Evolutionary conservation across 148 eudicot genomes (phyloP).

Genomic region (Heliamphora exappendiculata): DNA sequence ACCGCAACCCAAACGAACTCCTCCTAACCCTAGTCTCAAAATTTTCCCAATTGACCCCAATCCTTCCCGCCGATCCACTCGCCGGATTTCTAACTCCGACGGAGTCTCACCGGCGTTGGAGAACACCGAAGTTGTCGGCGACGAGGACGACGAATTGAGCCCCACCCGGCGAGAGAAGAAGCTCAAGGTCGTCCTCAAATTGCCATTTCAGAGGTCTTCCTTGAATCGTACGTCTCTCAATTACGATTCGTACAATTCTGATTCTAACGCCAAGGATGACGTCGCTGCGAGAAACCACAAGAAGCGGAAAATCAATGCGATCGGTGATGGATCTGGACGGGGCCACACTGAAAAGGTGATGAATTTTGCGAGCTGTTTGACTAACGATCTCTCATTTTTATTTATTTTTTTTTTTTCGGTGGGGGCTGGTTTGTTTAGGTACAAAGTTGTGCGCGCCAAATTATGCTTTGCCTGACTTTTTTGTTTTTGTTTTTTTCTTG

Average conservation of each 20-base stretch:
- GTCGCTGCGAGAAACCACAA: not conserved
- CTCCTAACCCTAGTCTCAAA: constrained; percentile 11
- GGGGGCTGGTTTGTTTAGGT: not conserved
- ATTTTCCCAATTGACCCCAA: constrained; percentile 20
- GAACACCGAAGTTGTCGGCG: not conserved
- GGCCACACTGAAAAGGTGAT: constrained; percentile 22
- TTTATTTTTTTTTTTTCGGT: not conserved
- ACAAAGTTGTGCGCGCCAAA: no score
- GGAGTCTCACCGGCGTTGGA: not conserved
- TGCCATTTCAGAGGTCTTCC: constrained; percentile 15
- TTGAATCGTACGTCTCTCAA: constrained; percentile 13
- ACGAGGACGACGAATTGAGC: constrained; percentile 16
- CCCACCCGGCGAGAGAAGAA: constrained; percentile 19
- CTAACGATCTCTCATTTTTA: not conserved
- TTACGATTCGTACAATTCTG: constrained; percentile 10
- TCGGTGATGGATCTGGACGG: constrained; percentile 32
- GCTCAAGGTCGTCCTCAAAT: constrained; percentile 22
- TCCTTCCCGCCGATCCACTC: constrained; percentile 33
- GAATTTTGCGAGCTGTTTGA: not conserved
- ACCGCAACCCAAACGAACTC: not conserved
- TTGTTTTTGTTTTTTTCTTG: not conserved
- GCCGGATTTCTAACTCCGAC: constrained; percentile 40
- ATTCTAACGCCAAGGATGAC: constrained; percentile 18
- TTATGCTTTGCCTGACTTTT: no score
- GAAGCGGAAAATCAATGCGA: constrained; percentile 34